Evolutionary conservation across 306 rosid species (phyloP), one percentile per base, ranked within the genome.

Genomic region (Vigna trinervia): DNA sequence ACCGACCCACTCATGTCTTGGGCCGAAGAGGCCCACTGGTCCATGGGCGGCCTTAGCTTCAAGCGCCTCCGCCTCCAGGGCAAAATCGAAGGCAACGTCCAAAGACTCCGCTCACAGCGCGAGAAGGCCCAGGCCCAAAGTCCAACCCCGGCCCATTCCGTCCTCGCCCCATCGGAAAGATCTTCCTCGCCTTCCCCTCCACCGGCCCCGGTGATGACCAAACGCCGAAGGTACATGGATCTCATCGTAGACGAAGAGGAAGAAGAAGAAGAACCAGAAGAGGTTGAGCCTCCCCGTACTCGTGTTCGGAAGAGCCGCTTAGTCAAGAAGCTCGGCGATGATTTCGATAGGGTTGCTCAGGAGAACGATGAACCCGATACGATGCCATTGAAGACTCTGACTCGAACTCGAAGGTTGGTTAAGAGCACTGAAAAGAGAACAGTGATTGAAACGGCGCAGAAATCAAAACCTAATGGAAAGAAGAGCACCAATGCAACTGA

Each of bases 1-100:
- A 41, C 66, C 30, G 96, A 89, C 34, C 91, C 97, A 0, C 23
- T 95, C 1, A 81, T 95, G 61, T 84, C 86, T 0, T 92, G 99
- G 97, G 96, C 97, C 68, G 30, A 81, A n/a, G 91, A 92, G 69
- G 98, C 99, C 56, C 97, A 95, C 85, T 95, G 99, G 97, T 87
- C 97, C 77, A 92, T 95, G 97, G 99, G 97, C 0, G 97, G 99
- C 5, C 87, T 92, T 64, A 85, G 85, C 83, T 78, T 79, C 88
- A 86, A 83, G 38, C 97, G 97, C 78, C 87, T 92, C 58, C 88
- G 96, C 4, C 86, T 89, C 38, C 95, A 88, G 63, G 98, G 98
- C 28, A 90, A 87, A 20, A 90, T 95, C 47, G 98, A 92, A 51
- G 98, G 98, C 45, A 87, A 76, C 80, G 81, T 92, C 38, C 12